Evolutionary conservation across 345 rosid species (phyloP), one percentile per base, ranked within the genome.

Genomic region (Salix koriyanagi): DNA sequence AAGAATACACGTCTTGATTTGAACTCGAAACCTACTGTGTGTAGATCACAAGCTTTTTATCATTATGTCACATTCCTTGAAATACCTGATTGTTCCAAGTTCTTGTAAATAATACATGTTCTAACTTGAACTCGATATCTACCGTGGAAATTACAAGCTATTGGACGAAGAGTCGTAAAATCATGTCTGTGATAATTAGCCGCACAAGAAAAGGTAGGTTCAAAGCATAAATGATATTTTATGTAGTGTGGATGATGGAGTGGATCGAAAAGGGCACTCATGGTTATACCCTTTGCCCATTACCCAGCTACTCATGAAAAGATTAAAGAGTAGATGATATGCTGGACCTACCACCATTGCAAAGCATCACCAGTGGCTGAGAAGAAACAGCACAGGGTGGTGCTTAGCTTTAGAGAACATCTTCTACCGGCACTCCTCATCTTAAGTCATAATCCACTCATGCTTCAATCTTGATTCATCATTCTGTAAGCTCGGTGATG

Each of bases 311-410:
- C 44, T 41, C 52, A 7, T 13, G 37, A 64, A 68, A 44, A 42
- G 26, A 73, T 58, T 18, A 16, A 8, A 73, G 75, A 71, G 25
- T n/a, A 11, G 39, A 70, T 52, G 26, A 67, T 66, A 48, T 42
- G 41, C 26, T 52, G 73, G 69, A 44, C 77, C 83, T 46, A 48
- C 66, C 71, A 76, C 76, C 65, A 15, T 37, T 72, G 65, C 71
- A 42, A 36, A 54, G 67, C 76, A 61, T 74, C 77, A 61, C 70
- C 19, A 36, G 73, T 67, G 73, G 73, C 36, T 68, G 73, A 28
- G 62, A 56, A 70, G 25, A 60, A 42, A 54, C 2, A 1, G 48
- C 76, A 71, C 37, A 64, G 39, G 76, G 25, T 72, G 9, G 69
- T 56, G 65, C 61, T 65, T 50, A 32, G 66, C 52, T 30, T 46